Percentiles rank a stretch among this genome's conserved stretches.
Conservation (phyloP, 78 protist species). For the Diacronema lutheri region DNA sequence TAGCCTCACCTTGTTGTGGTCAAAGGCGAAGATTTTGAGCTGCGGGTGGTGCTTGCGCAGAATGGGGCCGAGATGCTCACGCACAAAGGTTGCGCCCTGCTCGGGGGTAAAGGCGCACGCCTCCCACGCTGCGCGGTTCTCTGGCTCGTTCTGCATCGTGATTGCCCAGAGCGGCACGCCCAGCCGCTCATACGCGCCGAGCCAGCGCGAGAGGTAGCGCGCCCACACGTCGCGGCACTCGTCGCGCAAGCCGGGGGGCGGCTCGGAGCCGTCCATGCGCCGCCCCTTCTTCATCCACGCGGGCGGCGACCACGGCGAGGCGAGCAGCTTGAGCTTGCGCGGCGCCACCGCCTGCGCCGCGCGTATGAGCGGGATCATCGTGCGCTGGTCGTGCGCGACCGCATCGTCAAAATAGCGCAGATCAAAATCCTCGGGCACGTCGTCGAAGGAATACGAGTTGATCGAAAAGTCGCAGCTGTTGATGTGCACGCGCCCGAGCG, state of each 20-base stretch:
- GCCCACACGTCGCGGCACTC: not conserved
- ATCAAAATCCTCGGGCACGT: constrained; percentile 10
- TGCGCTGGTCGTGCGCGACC: not conserved
- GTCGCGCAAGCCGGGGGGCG: not conserved
- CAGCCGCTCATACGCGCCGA: constrained; percentile 22
- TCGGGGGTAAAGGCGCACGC: not conserved
- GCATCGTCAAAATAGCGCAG: not conserved
- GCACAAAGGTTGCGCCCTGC: not conserved
- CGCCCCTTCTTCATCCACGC: constrained; percentile 50
- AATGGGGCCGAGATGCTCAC: constrained; percentile 26
- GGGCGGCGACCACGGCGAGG: constrained; percentile 55
- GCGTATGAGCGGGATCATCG: constrained; percentile 14
- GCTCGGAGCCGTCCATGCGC: not conserved
- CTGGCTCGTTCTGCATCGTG: constrained; percentile 39
- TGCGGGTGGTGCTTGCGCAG: constrained; percentile 26
- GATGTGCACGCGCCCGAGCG: constrained; percentile 46
- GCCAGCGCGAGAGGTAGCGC: constrained; percentile 23
- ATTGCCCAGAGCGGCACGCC: constrained; percentile 36
- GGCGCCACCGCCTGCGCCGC: not conserved
- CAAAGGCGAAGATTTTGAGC: constrained; percentile 35
- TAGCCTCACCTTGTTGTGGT: constrained; percentile 34
- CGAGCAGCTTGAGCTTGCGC: constrained; percentile 14
- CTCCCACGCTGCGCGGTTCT: constrained; percentile 29
- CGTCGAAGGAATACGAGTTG: constrained; percentile 29
- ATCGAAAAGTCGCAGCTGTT: constrained; percentile 36